These are phyloP conservation scores for Coprinellus micaceus DNA, from an alignment of 768 basidiomycete genomes.

Conservation along the genomic window DNA sequence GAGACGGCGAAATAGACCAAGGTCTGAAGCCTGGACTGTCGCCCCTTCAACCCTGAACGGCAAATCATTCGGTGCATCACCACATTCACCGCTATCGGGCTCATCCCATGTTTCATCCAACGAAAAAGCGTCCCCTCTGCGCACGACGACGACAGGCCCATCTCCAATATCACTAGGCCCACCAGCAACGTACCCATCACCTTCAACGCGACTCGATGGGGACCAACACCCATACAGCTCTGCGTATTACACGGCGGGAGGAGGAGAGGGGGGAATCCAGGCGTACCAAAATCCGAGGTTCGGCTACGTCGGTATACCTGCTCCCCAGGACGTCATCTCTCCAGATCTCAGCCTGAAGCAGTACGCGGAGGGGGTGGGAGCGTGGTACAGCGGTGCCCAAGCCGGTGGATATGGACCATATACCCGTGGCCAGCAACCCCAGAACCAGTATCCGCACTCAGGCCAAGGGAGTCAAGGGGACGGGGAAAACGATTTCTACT, in stretches of 20 bases:
- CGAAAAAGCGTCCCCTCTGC: no score
- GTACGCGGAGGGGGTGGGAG: no score
- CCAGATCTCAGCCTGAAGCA: no score
- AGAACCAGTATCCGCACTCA: no score
- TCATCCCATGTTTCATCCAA: constrained; percentile 30
- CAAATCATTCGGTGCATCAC: no score
- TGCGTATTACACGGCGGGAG: background rate
- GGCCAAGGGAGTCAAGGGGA: no score
- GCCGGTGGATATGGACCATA: no score
- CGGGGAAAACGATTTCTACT: no score
- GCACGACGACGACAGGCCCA: background rate
- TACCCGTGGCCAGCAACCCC: no score
- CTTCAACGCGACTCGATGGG: background rate
- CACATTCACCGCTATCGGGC: constrained; percentile 31
- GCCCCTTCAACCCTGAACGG: background rate
- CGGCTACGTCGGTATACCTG: constrained; percentile 15
- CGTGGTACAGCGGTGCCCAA: no score
- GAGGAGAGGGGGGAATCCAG: constrained; percentile 8
- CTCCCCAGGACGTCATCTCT: no score
- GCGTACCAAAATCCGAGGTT: constrained; percentile 18
- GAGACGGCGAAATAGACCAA: background rate
- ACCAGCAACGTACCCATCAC: constrained; percentile 1
- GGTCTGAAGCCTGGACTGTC: no score
- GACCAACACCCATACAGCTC: background rate
- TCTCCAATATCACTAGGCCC: background rate